Evolutionary conservation across 495 filamentous ascomycete genomes (phyloP).

Genomic region (Neurospora sp.): DNA sequence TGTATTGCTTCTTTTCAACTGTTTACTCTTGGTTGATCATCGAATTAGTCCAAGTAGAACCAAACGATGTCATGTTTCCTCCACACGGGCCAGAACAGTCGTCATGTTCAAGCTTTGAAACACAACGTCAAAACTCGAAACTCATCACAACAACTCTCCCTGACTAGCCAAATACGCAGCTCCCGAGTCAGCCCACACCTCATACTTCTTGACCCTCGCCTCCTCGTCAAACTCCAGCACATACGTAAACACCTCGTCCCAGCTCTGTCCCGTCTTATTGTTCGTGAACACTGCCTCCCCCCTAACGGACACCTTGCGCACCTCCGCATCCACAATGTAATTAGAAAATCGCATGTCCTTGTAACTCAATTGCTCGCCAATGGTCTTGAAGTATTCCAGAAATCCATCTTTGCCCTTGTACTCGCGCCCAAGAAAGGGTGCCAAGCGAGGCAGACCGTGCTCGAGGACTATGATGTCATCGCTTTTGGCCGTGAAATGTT

Average conservation of each 20-base stretch:
- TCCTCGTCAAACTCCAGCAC: slow-evolving; percentile 36
- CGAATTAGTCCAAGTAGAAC: too few species aligned
- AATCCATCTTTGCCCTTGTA: slow-evolving; percentile 41
- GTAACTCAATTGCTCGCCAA: slow-evolving; percentile 33
- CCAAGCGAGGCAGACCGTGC: slow-evolving; percentile 41
- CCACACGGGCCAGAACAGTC: not conserved
- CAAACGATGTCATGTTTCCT: not conserved
- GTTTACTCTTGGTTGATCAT: too few species aligned
- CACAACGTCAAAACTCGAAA: not conserved
- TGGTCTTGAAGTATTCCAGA: slow-evolving; percentile 35
- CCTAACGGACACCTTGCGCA: slow-evolving; percentile 35
- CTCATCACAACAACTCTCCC: slow-evolving; percentile 28
- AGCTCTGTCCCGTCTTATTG: slow-evolving; percentile 40
- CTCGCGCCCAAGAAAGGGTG: slow-evolving; percentile 49
- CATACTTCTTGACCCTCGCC: slow-evolving; percentile 40
- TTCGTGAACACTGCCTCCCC: slow-evolving; percentile 43
- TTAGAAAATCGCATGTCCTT: slow-evolving; percentile 41
- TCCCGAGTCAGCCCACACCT: slow-evolving; percentile 57
- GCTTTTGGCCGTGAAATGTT: slow-evolving; percentile 37
- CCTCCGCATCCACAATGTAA: slow-evolving; percentile 41
- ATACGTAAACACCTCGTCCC: slow-evolving; percentile 53
- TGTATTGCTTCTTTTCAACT: not conserved
- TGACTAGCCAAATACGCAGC: slow-evolving; percentile 49
- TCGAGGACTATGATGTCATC: slow-evolving; percentile 34
- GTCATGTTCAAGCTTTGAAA: not conserved